A percentile compares a stretch with the other conserved stretches of the same genome.
These are phyloP conservation scores for Rosa chinensis DNA, from an alignment of 306 rosid genomes.

Conservation along the genomic window DNA sequence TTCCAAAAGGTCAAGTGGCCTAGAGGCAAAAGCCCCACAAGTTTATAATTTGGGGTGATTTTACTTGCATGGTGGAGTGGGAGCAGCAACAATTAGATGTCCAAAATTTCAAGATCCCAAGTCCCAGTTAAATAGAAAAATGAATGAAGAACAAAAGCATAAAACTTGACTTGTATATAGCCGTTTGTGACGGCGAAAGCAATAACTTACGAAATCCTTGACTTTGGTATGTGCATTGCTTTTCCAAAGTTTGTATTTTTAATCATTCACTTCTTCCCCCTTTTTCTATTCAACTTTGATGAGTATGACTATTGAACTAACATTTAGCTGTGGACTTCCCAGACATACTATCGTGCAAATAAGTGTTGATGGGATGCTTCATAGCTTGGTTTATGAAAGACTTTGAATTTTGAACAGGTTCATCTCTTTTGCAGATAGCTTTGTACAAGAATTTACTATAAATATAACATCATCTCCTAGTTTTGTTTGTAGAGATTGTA, in stretches of 20 bases:
- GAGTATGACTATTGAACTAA: background rate
- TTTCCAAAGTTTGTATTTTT: conserved; percentile 7
- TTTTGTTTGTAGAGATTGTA: background rate
- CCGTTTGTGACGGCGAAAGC: conserved; percentile 33
- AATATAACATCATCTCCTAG: background rate
- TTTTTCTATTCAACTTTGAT: conserved; percentile 23
- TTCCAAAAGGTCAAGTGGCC: conserved; percentile 3
- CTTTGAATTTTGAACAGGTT: background rate
- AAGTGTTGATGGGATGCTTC: background rate
- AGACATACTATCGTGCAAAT: background rate
- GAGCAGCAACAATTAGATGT: conserved; percentile 7
- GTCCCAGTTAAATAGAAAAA: background rate
- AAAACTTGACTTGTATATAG: conserved; percentile 25
- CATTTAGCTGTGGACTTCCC: background rate
- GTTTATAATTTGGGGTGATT: background rate
- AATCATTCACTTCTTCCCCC: conserved; percentile 16
- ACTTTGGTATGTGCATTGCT: conserved; percentile 5
- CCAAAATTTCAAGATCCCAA: conserved; percentile 1
- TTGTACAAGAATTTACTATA: background rate
- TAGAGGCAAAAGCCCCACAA: conserved; percentile 3
- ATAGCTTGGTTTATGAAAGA: background rate
- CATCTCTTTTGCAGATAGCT: background rate
- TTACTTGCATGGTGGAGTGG: conserved; percentile 9
- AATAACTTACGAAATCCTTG: background rate
- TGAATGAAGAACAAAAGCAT: background rate